Percentiles rank a stretch among this genome's conserved stretches.
Evolutionary conservation across 495 filamentous ascomycete species (phyloP).

Genomic region (Bacidia gigantensis): DNA sequence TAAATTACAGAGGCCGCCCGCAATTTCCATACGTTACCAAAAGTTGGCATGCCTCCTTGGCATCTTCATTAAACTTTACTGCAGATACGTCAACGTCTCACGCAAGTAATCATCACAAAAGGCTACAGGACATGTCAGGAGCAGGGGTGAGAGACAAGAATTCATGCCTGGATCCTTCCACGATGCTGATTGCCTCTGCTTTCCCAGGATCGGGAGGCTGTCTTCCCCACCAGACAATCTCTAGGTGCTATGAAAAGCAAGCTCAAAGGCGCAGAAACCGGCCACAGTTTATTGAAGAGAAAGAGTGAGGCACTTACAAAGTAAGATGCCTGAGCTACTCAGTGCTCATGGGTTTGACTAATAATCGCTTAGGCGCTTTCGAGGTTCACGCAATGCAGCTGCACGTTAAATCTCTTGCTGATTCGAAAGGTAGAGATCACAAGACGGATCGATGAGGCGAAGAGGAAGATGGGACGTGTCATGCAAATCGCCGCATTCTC

Average conservation of each 20-base stretch:
- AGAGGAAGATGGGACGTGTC: constrained; percentile 98
- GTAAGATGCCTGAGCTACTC: too few relatives aligned
- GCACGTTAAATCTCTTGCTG: too few relatives aligned
- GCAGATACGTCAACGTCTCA: too few relatives aligned
- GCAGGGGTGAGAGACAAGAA: constrained; percentile 34
- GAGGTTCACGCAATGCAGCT: constrained; percentile 56
- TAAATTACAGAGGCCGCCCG: too few relatives aligned
- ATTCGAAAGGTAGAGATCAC: constrained; percentile 95
- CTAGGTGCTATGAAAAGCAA: constrained; percentile 95
- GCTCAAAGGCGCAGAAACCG: constrained; percentile 89
- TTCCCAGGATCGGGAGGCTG: constrained; percentile 67
- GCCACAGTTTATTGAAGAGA: constrained; percentile 75
- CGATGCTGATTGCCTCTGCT: constrained; percentile 10
- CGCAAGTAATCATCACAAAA: too few relatives aligned
- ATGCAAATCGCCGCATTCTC: constrained; percentile 99
- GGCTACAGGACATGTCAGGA: constrained; percentile 47
- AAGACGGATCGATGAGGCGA: constrained; percentile 91
- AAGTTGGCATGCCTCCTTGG: too few relatives aligned
- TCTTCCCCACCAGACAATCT: constrained; percentile 97
- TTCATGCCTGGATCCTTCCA: constrained; percentile 1
- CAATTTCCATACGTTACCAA: too few relatives aligned
- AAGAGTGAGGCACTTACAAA: constrained; percentile 92
- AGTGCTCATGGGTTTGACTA: too few relatives aligned
- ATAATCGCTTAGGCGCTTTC: constrained; percentile 81
- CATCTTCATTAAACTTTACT: too few relatives aligned